Evolutionary conservation across 2,329 filamentous ascomycete genomes (phyloP).

Genomic region (Colletotrichum agaves): DNA sequence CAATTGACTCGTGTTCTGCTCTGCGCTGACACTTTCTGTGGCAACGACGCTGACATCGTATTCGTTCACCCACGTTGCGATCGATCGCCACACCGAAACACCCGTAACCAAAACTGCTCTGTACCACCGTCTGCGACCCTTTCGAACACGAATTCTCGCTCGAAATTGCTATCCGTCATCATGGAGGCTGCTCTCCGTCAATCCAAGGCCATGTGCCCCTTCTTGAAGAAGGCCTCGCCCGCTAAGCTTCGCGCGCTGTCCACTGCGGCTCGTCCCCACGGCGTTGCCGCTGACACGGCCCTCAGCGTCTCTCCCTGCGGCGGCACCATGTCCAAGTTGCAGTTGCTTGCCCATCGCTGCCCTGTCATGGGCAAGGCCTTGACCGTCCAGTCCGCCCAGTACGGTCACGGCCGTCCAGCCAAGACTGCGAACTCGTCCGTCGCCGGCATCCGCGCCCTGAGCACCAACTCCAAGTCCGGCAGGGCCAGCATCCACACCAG

Average conservation of each 20-base stretch:
- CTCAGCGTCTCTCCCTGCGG: constrained; percentile 79
- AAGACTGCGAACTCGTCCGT: constrained; percentile 54
- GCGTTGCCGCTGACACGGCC: constrained; percentile 55
- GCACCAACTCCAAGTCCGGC: constrained; percentile 61
- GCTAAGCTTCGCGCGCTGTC: constrained; percentile 91
- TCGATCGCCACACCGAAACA: constrained; percentile 27
- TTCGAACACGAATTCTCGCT: constrained; percentile 1
- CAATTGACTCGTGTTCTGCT: constrained; percentile 32
- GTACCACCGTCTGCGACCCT: background rate
- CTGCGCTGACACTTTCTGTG: constrained; percentile 27
- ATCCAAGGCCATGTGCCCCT: constrained; percentile 96
- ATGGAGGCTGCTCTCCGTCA: constrained; percentile 98
- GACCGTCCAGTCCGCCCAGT: constrained; percentile 79
- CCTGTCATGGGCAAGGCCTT: constrained; percentile 99
- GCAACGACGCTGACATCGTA: constrained; percentile 20
- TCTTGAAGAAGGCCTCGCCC: constrained; percentile 93
- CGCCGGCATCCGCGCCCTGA: constrained; percentile 62
- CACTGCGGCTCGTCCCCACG: constrained; percentile 67
- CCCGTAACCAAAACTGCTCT: constrained; percentile 16
- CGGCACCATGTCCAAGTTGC: constrained; percentile 95
- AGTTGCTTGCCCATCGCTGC: constrained; percentile 93
- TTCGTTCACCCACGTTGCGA: constrained; percentile 9
- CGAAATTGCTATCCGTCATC: constrained; percentile 39
- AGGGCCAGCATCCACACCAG: constrained; percentile 87
- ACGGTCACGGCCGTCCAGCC: constrained; percentile 56